phyloP scores from a whole-genome alignment of 140 eudicot species.

The Anethum foeniculum region DNA sequence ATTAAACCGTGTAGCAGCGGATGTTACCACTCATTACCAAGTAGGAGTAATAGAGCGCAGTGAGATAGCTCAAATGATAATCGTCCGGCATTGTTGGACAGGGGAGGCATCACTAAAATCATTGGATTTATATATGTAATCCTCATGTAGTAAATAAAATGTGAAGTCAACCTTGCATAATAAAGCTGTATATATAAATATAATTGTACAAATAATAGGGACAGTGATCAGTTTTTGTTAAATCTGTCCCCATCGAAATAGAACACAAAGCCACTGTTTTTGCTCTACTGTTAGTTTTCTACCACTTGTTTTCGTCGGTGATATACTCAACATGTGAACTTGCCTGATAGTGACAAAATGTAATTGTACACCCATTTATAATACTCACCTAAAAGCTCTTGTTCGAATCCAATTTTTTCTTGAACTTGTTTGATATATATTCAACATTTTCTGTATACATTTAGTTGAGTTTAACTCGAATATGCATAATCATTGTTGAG shows the following conservation, averaged over 20 bases:
- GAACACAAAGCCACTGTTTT: not conserved
- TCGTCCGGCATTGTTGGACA: too few species aligned
- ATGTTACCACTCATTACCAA: too few species aligned
- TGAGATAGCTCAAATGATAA: too few species aligned
- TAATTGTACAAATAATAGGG: not conserved
- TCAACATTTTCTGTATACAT: not conserved
- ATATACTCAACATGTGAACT: constrained; percentile 3
- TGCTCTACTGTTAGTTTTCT: not conserved
- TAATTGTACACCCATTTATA: too few species aligned
- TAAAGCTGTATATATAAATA: not conserved
- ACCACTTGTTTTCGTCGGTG: constrained; percentile 10
- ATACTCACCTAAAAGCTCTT: not conserved
- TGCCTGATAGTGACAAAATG: constrained; percentile 2
- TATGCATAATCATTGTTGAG: not conserved
- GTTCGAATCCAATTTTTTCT: not conserved
- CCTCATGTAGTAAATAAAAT: too few species aligned
- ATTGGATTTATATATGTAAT: too few species aligned
- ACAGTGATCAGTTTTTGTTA: not conserved
- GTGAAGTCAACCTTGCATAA: too few species aligned
- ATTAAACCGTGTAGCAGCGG: too few species aligned
- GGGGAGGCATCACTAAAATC: too few species aligned
- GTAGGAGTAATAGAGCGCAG: too few species aligned
- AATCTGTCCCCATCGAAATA: not conserved
- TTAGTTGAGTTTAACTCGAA: not conserved
- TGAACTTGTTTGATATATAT: not conserved